A percentile compares a stretch with the other conserved stretches of the same genome.
Conservation (phyloP, 306 rosid species). For the Vicia villosa region DNA sequence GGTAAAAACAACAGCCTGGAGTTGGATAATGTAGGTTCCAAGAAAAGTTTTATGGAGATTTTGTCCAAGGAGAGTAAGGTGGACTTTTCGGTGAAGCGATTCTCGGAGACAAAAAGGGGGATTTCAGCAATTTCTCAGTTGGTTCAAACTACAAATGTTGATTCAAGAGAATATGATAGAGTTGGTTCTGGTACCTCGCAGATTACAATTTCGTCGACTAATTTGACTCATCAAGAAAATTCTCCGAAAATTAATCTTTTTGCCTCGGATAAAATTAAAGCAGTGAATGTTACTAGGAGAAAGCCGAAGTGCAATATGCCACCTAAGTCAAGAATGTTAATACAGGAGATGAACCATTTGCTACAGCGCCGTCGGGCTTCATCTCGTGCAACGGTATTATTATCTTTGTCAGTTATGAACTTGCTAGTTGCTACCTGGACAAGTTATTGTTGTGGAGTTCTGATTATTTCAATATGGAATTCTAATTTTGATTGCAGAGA, state of each 20-base stretch:
- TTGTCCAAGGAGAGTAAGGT: constrained; percentile 37
- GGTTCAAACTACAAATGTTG: constrained; percentile 32
- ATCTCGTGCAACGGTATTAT: constrained; percentile 73
- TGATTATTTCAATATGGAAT: constrained; percentile 17
- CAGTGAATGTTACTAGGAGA: constrained; percentile 30
- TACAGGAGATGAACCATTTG: constrained; percentile 70
- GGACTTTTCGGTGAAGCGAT: constrained; percentile 43
- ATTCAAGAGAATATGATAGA: constrained; percentile 38
- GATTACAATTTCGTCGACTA: constrained; percentile 33
- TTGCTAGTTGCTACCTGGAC: constrained; percentile 27
- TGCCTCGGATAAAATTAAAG: constrained; percentile 37
- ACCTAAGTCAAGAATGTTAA: constrained; percentile 69
- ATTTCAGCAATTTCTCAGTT: constrained; percentile 32
- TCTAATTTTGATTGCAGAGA: constrained; percentile 57
- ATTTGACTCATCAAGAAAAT: constrained; percentile 33
- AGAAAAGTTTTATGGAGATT: constrained; percentile 30
- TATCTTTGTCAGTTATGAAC: constrained; percentile 27
- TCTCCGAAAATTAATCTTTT: constrained; percentile 34
- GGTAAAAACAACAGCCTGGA: constrained; percentile 33
- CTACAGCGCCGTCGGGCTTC: constrained; percentile 59
- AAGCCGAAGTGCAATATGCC: constrained; percentile 79
- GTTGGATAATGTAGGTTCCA: constrained; percentile 36
- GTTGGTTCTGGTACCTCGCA: constrained; percentile 28
- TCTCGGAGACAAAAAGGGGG: constrained; percentile 38
- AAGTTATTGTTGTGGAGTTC: constrained; percentile 20